A percentile compares a stretch with the other conserved stretches of the same genome.
Conservation (phyloP, 495 filamentous ascomycete species). For the Xylaria palmicola region DNA sequence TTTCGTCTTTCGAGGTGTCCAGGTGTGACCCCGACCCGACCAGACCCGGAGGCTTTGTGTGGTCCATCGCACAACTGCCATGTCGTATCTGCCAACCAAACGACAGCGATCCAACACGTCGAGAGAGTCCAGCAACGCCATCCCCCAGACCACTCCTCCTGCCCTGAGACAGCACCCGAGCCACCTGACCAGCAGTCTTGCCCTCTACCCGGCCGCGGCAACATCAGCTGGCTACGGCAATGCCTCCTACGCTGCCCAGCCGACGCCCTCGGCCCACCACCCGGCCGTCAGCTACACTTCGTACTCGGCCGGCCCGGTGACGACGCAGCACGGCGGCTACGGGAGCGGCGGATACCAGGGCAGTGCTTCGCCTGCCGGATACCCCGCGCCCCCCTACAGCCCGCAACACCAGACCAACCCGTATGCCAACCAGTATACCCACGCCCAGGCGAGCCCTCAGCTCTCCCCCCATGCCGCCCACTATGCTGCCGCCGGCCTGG, state of each 20-base stretch:
- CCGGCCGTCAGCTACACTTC: constrained; percentile 24
- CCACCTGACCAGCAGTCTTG: constrained; percentile 11
- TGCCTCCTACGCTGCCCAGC: constrained; percentile 26
- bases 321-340: constrained; percentile 27
- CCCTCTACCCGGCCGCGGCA: constrained; percentile 22
- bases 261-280: constrained; percentile 22
- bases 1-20: neutral
- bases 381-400: constrained; percentile 27
- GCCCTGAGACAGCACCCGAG: constrained; percentile 18
- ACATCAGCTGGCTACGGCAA: constrained; percentile 25
- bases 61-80: constrained; percentile 26
- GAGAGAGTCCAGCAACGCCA: constrained; percentile 31
- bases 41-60: constrained; percentile 1
- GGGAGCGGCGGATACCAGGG: constrained; percentile 25
- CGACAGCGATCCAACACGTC: constrained; percentile 38
- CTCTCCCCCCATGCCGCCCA: constrained; percentile 26
- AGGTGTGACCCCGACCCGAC: neutral
- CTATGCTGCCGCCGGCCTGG: constrained; percentile 20
- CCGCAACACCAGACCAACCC: constrained; percentile 26
- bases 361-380: constrained; percentile 19
- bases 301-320: constrained; percentile 30
- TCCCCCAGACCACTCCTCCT: constrained; percentile 17
- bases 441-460: constrained; percentile 27
- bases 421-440: constrained; percentile 29
- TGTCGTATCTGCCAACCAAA: constrained; percentile 36